Base-by-base conservation (phyloP, 2,329 filamentous ascomycete genomes). In the Chrysoporthe cubensis region DNA sequence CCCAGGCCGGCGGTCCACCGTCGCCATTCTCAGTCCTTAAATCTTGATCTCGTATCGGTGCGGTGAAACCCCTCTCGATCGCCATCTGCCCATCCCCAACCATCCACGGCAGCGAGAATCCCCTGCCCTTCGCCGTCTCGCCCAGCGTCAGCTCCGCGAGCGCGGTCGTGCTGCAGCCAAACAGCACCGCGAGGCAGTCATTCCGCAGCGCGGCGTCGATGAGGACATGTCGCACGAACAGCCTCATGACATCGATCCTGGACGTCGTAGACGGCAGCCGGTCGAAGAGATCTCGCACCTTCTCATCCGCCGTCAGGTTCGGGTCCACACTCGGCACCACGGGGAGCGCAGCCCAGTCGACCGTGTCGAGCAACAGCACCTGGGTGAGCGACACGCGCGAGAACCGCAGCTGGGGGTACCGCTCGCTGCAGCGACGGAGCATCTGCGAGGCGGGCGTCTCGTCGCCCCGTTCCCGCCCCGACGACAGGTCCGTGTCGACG, bases 121-220 rank as follows among this genome's bases (percentile, higher is more conserved):
- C 96, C 61, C 95, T 87, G 1, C 96, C 96, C 79, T 97, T 97
- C 34, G 95, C 94, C 2, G 95, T 94, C 79, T 96, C 93, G 7
- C 93, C 85, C 16, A 99, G 87, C 0, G 93, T 92, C 74, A 93
- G 89, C 72, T 95, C 93, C 4, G 96, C 95, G 42, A 99, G 88
- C 18, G 90, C 88, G 5, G 94, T 97, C 26, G 96, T 97, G 72
- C 89, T 96, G 79, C 95, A 90, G 32, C 92, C 94, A 78, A 96
- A 90, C 1, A 98, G 80, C 54, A 98, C 85, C 14, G 88, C 89
- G 71, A 90, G 87, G 76, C 90, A 96, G 14, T 76, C 80, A 40
- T 84, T 80, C 18, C 81, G 77, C 70, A 86, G 84, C 11, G 92
- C 91, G 57, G 88, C 81, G 57, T 87, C 81, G 62, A 93, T 82